Evolutionary conservation across 495 filamentous ascomycete genomes (phyloP), one percentile per base, ranked within the genome.

Genomic region (Aspergillus steynii): DNA sequence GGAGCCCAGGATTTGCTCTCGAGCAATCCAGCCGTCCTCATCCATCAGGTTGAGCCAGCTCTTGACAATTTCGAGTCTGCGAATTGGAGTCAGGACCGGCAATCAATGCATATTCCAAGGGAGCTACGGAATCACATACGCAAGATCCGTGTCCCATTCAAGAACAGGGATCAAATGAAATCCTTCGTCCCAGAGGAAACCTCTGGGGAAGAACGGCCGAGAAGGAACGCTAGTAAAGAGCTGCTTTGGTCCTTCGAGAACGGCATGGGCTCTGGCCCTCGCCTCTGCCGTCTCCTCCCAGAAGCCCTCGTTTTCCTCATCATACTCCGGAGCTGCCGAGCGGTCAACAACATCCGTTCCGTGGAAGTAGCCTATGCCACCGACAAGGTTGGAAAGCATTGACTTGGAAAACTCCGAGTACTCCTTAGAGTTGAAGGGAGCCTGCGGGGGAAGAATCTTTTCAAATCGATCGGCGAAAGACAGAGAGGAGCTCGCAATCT

Each of bases 171-270:
- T 82, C 37, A 98, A 80, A 69, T 99, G 95, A 75, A 98, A 99
- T 2, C 95, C 95, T 69, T 99, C 95, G 71, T 99, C 95, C 95
- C 95, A 99, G 7, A 97, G 80, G 74, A 99, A 99, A 0, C 95
- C 95, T 68, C 95, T 80, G 0, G 95, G 96, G 72, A 99, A 99
- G 82, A 98, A 99, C 2, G 95, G 91, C 15, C 95, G 80, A 28
- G 93, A 97, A 5, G 95, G 95, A 58, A 98, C 90, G 71, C 89
- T 92, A 29, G 93, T 96, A 69, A 93, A 98, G 1, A 99, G 85
- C 70, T 96, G 90, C 59, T 88, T 89, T 4, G 94, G 92, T 0
- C 91, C 93, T 68, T 96, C 95, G 10, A 90, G 71, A 6, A 72
- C 70, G 59, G 89, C 86, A 65, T 84, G 74, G 27, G 81, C 84